phyloP scores from a whole-genome alignment of 108 stramenopile genomes.

The Seminavis robusta region DNA sequence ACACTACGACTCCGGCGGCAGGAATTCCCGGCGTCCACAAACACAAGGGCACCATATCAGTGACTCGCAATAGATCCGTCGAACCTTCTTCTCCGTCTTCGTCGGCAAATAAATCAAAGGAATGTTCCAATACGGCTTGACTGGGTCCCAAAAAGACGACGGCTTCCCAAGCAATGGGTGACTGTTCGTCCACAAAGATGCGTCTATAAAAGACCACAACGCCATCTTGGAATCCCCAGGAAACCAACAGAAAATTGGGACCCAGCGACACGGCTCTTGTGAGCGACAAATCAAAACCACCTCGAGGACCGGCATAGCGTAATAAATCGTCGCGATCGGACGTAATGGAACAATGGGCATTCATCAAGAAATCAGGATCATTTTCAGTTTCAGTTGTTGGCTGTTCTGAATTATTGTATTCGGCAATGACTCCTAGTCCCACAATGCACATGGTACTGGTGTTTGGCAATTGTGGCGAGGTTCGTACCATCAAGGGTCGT shows the following conservation, averaged over 20 bases:
- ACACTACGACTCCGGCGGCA: conserved; percentile 42
- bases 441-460: no score
- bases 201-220: conserved; percentile 65
- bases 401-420: no score
- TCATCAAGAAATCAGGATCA: no score
- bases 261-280: conserved; percentile 55
- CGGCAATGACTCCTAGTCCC: no score
- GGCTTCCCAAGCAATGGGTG: neutral
- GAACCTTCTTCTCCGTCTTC: neutral
- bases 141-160: neutral
- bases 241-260: conserved; percentile 61
- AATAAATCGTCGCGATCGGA: no score
- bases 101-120: neutral
- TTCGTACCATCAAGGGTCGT: no score
- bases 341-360: no score
- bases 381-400: no score
- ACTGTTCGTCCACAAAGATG: neutral
- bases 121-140: neutral
- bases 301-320: conserved; percentile 9
- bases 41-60: neutral
- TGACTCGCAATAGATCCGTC: conserved; percentile 1
- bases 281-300: conserved; percentile 33
- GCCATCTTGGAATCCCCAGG: conserved; percentile 77
- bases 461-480: no score
- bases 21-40: no score